Evolutionary conservation across 1,284 basidiomycete species (phyloP), one percentile per base, ranked within the genome.

Genomic region (Sporisorium sorghi): DNA sequence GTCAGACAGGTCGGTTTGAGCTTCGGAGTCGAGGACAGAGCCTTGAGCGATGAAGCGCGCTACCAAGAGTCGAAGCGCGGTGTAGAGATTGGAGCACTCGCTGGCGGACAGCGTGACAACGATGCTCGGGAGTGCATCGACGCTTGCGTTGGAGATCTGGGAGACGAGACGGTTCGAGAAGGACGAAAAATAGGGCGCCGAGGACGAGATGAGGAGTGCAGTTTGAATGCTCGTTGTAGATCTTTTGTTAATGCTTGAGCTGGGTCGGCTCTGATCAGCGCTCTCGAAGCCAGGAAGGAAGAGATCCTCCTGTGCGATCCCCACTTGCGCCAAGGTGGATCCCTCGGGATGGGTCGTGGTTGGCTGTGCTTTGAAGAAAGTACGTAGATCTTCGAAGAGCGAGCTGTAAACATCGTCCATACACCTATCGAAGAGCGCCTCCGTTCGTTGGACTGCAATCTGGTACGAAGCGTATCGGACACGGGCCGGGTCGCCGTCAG

Each of bases 11-110:
- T 51, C 37, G 0, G 30, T n/a, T 9, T 54, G 52, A 3, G 30
- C 7, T 5, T 39, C 17, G 8, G 51, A 19, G 11, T n/a, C 43
- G 30, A 74, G 51, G 0, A 12, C 28, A 0, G 59, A 58, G 2
- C 62, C 73, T 40, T 71, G 62, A 4, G 73, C 63, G 23, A 75
- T 71, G 60, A 71, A 75, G 7, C 73, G 67, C 8, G 73, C 73
- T 10, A 75, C 73, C 7, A 75, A 49, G 11, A 75, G 59, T 12
- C 73, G 62, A 2, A 71, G 57, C 6, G 73, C 68, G 3, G 68
- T 67, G 48, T 67, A 63, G 5, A 75, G 60, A 11, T 71, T 71
- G 8, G 68, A 55, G 39, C 73, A 75, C 51, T 75, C 73, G 49
- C 59, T 63, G 28, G 63, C 51, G 17, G 61, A 63, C 14, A 75